Evolutionary conservation across 805 yeast species (phyloP), one percentile per base, ranked within the genome.

Genomic region (Nakazawaea siamensis): DNA sequence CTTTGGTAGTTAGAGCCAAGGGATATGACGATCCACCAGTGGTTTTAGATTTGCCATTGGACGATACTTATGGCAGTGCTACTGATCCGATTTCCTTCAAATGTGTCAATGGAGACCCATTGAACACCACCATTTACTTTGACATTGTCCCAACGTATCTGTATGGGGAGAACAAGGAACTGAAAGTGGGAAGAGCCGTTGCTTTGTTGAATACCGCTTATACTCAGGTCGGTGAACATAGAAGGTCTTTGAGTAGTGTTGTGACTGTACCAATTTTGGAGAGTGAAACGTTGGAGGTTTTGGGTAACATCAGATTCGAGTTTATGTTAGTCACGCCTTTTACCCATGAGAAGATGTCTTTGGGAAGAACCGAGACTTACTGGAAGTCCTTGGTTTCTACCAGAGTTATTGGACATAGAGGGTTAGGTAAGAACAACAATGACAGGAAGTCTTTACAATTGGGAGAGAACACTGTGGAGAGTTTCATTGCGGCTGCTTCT

Each of bases 401-500:
- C 1, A 68, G 95, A 40, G 95, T 90, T 18, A 90, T 90, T 58
- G 97, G 97, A 2, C 97, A 90, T 57, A 73, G 97, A 50, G 97
- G 97, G 4, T 64, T 86, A 43, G 97, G 97, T 45, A 88, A 87
- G 62, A 90, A 90, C 58, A 68, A 72, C 34, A 68, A 76, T 38
- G 69, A 70, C 28, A 69, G 79, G 31, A 78, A 74, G 42, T 82
- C 95, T 3, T 67, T 90, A 49, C 97, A 90, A 57, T 67, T 90
- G 41, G 97, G 97, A 27, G 97, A 90, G 50, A 90, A 90, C 54
- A 90, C 97, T 0, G 81, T 90, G 15, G 96, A 90, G 49, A 83
- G 95, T 0, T 90, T 90, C 49, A 82, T 90, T 51, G 94, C 95
- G 10, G 97, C 97, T 0, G 95, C 97, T 0, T 86, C 94, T 2